Evolutionary conservation across 805 yeast species (phyloP).

Genomic region (Starmerella scarabaei): DNA sequence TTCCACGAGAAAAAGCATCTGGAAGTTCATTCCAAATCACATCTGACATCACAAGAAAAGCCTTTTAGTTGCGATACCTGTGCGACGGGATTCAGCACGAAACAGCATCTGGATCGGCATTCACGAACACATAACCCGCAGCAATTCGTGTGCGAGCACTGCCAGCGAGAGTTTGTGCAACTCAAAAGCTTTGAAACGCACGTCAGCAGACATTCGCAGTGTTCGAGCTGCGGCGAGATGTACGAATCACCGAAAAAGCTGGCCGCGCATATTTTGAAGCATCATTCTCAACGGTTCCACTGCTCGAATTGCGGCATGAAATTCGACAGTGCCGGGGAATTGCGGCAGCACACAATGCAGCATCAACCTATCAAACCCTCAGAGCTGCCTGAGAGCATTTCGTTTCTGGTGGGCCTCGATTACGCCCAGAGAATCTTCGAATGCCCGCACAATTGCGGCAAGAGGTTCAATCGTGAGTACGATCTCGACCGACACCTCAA

Average conservation of each 20-base stretch:
- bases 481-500: conserved; percentile 29
- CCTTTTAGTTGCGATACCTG: conserved; percentile 66
- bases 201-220: conserved; percentile 31
- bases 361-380: neutral
- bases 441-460: conserved; percentile 27
- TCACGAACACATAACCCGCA: conserved; percentile 65
- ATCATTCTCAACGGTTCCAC: conserved; percentile 36
- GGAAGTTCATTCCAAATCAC: conserved; percentile 58
- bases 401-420: conserved; percentile 28
- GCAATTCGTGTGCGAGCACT: conserved; percentile 46
- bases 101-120: conserved; percentile 74
- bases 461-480: conserved; percentile 28
- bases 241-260: conserved; percentile 56
- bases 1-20: conserved; percentile 74
- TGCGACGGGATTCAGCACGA: conserved; percentile 66
- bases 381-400: conserved; percentile 21
- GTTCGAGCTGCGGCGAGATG: conserved; percentile 42
- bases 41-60: conserved; percentile 37
- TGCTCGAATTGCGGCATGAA: conserved; percentile 23
- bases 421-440: conserved; percentile 25
- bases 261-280: conserved; percentile 50
- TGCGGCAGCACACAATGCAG: conserved; percentile 4
- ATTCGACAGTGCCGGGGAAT: conserved; percentile 9
- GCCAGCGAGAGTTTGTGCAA: conserved; percentile 56
- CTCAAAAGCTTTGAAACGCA: conserved; percentile 70